Evolutionary conservation across 176 grass and related monocot species (phyloP), one percentile per base, ranked within the genome.

Genomic region (Poa annua): DNA sequence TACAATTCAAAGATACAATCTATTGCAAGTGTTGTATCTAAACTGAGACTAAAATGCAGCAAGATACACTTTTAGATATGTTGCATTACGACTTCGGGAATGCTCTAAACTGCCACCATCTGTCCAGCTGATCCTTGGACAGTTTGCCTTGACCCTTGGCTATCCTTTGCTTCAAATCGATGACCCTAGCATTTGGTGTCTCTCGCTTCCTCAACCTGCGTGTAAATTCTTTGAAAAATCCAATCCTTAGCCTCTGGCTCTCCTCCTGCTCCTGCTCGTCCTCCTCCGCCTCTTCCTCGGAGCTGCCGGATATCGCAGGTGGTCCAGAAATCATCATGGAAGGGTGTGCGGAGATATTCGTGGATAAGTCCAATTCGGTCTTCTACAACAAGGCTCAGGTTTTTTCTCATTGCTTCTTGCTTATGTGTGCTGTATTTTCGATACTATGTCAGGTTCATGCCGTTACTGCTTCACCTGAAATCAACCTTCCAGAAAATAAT

Each of bases 341-440:
- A 88, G 89, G 86, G 32, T 57, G 63, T 26, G 89, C 66, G n/a
- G 86, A 91, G 66, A 91, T 91, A 49, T 77, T 91, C 22, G 8
- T 48, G 20, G 78, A 85, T 52, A 62, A 80, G 11, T 82, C 56
- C 21, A 85, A 88, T 59, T 82, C 85, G 32, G 76, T 91, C 12
- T 91, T 91, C 76, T 91, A 85, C 64, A 88, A 88, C 81, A 88
- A 88, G 78, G 77, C 65, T 17, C 89, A 91, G 86, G 89, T 91
- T 29, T 50, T 16, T 8, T 24, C 45, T 6, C 24, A 25, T 29
- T 32, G 14, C 70, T 73, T 50, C 44, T 17, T 73, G 13, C 32
- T 17, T 51, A 5, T 17, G 70, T 32, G 3, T 50, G 21, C 70
- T 51, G 45, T 51, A 74, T 45, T 32, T 51, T 51, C 0, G 2